Conservation (phyloP, 129 eudicot genomes). For the Artemisia tridentata region DNA sequence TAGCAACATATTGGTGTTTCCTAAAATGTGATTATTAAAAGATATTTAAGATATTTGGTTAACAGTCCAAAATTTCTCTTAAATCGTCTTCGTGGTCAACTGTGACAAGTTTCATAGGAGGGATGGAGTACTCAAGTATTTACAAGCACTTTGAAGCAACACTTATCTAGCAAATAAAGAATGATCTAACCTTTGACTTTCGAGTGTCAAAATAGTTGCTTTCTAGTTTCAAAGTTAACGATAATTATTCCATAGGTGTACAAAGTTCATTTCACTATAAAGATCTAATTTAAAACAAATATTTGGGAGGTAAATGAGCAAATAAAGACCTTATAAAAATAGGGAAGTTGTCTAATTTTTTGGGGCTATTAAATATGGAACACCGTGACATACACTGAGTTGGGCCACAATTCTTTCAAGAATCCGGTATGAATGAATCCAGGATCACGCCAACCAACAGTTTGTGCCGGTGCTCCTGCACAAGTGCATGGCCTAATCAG, state of each 20-base stretch:
- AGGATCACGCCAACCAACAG: conserved; percentile 93
- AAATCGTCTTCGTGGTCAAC: neutral
- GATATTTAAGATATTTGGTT: too few relatives aligned
- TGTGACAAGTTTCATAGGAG: neutral
- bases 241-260: neutral
- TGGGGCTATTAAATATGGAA: neutral
- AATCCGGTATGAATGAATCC: conserved; percentile 75
- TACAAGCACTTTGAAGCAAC: neutral
- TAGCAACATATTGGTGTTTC: neutral
- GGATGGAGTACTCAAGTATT: conserved; percentile 1
- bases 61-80: too few relatives aligned
- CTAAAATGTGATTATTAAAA: too few relatives aligned
- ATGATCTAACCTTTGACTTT: neutral
- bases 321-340: neutral
- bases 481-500: neutral
- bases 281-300: neutral
- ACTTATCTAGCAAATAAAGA: too few relatives aligned
- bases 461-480: conserved; percentile 79
- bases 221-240: neutral
- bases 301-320: neutral
- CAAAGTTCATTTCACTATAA: neutral
- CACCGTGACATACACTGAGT: conserved; percentile 42
- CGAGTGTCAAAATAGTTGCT: neutral
- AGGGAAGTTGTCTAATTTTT: too few relatives aligned
- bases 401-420: conserved; percentile 71